Conservation (phyloP, 2,329 filamentous ascomycete species). For the Lachnellula willkommii region DNA sequence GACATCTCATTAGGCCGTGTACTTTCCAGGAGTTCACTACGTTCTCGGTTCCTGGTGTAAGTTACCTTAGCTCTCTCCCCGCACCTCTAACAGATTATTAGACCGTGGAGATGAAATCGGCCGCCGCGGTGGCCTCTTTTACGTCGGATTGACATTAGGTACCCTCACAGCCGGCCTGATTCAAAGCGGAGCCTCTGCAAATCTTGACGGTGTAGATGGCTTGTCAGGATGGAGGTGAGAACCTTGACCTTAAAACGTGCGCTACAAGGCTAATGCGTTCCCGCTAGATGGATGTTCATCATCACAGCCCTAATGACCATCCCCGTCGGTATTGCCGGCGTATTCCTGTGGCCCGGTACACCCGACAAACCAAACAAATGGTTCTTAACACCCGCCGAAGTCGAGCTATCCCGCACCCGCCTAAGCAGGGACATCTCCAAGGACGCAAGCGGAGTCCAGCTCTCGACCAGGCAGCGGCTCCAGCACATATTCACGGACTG, state of each 20-base stretch:
- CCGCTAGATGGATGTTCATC: conserved; percentile 51
- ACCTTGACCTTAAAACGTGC: neutral
- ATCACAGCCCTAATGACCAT: conserved; percentile 51
- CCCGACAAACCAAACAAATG: conserved; percentile 44
- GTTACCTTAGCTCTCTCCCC: too few relatives aligned
- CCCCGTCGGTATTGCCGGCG: conserved; percentile 46
- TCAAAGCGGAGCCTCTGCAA: conserved; percentile 17
- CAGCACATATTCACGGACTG: conserved; percentile 37
- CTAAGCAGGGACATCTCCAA: conserved; percentile 44
- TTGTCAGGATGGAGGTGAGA: conserved; percentile 32
- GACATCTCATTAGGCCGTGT: conserved; percentile 23
- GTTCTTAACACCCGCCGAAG: conserved; percentile 42
- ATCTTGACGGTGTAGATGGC: conserved; percentile 20
- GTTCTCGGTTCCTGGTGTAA: conserved; percentile 32
- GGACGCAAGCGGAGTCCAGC: conserved; percentile 43
- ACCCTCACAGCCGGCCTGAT: conserved; percentile 24
- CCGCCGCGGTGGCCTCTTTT: conserved; percentile 21
- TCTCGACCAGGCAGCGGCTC: conserved; percentile 39
- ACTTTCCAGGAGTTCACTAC: conserved; percentile 34
- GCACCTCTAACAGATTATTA: conserved; percentile 2
- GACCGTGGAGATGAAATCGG: conserved; percentile 26
- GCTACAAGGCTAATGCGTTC: conserved; percentile 35
- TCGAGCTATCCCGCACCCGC: conserved; percentile 41
- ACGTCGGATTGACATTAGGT: conserved; percentile 22
- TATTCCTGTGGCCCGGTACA: conserved; percentile 47